Evolutionary conservation across 1,139 yeast species (phyloP).

Genomic region (Debaryomyces fabryi): DNA sequence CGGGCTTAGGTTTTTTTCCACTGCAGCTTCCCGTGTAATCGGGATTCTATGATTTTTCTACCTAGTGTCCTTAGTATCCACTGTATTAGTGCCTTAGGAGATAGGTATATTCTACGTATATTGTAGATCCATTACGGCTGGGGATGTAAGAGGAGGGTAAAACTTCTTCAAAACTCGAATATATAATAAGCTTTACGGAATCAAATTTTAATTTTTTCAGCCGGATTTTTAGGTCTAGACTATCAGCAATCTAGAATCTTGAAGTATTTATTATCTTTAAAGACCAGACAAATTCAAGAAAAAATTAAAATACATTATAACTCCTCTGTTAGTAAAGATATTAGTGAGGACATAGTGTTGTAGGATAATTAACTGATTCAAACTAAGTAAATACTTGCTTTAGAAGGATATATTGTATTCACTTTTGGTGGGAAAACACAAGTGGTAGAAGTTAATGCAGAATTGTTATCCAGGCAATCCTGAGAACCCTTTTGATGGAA

Average conservation of each 20-base stretch:
- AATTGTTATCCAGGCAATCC: conserved; percentile 1
- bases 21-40: background rate
- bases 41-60: background rate
- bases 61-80: background rate
- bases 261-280: background rate
- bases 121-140: background rate
- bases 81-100: background rate
- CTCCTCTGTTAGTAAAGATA: background rate
- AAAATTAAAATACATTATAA: background rate
- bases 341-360: background rate
- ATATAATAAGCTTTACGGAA: background rate
- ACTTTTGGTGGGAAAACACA: background rate
- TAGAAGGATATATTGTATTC: background rate
- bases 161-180: background rate
- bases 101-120: background rate
- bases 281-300: background rate
- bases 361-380: background rate
- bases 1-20: background rate
- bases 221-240: background rate
- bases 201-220: background rate
- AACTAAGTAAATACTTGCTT: background rate
- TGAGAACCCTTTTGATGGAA: background rate
- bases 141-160: background rate
- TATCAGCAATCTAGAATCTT: conserved; percentile 3
- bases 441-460: background rate